These are phyloP conservation scores for Saccharomycopsis babjevae DNA, from an alignment of 805 yeast species.

Conservation along the genomic window DNA sequence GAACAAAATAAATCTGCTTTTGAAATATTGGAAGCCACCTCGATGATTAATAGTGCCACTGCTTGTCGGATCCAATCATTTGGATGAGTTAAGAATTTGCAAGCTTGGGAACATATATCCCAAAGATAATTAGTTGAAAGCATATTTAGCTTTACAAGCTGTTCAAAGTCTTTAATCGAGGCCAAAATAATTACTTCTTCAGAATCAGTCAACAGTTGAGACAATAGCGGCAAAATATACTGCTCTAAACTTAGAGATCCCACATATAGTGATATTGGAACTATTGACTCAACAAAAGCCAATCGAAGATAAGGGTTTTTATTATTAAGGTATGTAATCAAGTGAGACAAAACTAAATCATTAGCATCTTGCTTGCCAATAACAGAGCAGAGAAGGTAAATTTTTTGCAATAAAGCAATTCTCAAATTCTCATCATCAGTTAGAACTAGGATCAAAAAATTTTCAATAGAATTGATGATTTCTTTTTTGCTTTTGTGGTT, in stretches of 20 bases:
- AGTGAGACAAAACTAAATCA: slow-evolving; percentile 79
- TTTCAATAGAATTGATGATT: slow-evolving; percentile 49
- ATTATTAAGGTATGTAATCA: slow-evolving; percentile 86
- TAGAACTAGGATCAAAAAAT: slow-evolving; percentile 50
- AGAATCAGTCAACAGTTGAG: slow-evolving; percentile 74
- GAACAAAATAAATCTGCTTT: slow-evolving; percentile 78
- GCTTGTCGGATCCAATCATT: slow-evolving; percentile 76
- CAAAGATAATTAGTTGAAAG: slow-evolving; percentile 40
- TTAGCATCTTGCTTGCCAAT: slow-evolving; percentile 84
- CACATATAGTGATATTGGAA: slow-evolving; percentile 66
- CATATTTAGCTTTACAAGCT: slow-evolving; percentile 46
- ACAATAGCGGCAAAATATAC: slow-evolving; percentile 72
- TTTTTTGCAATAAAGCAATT: slow-evolving; percentile 56
- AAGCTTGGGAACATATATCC: slow-evolving; percentile 41
- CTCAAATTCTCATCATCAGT: slow-evolving; percentile 65
- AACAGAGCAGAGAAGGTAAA: slow-evolving; percentile 68
- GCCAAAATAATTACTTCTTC: slow-evolving; percentile 73
- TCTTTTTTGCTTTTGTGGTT: slow-evolving; percentile 29
- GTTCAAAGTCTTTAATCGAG: slow-evolving; percentile 51
- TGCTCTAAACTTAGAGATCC: slow-evolving; percentile 81
- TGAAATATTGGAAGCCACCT: slow-evolving; percentile 51
- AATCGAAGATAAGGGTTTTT: slow-evolving; percentile 55
- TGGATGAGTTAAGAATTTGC: slow-evolving; percentile 69
- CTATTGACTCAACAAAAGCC: slow-evolving; percentile 60
- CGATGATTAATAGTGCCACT: slow-evolving; percentile 47